Percentiles rank a stretch among this genome's conserved stretches.
Evolutionary conservation across 352 stramenopile species (phyloP).

Genomic region (Globisporangium splendens): DNA sequence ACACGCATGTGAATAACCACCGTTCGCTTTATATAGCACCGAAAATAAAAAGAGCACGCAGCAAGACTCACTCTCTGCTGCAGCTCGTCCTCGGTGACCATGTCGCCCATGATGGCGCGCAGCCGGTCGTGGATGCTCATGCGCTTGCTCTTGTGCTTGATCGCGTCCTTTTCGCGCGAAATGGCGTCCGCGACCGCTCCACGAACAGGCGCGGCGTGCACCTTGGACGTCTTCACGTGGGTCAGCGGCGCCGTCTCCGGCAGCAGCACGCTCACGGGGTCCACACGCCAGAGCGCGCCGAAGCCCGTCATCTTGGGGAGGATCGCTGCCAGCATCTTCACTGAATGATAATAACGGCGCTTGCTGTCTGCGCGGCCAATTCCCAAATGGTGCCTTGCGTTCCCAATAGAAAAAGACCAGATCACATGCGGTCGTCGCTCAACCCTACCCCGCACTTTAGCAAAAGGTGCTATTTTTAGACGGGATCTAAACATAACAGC

Average conservation of each 20-base stretch:
- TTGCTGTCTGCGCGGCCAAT: background rate
- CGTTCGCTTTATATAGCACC: too few species aligned
- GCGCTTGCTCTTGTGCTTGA: conserved; percentile 4
- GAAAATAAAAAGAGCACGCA: background rate
- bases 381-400: background rate
- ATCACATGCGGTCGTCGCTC: background rate
- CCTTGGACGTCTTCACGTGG: conserved; percentile 23
- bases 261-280: conserved; percentile 27
- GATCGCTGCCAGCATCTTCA: conserved; percentile 10
- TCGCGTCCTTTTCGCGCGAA: conserved; percentile 3
- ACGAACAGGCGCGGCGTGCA: conserved; percentile 7
- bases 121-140: conserved; percentile 60
- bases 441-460: too few species aligned
- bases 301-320: conserved; percentile 21
- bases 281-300: conserved; percentile 44
- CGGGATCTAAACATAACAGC: background rate
- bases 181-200: conserved; percentile 8
- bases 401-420: conserved; percentile 9
- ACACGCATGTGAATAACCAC: too few species aligned
- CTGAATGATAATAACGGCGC: too few species aligned
- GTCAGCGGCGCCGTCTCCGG: conserved; percentile 9
- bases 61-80: conserved; percentile 32
- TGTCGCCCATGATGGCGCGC: conserved; percentile 52
- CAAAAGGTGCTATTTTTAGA: too few species aligned
- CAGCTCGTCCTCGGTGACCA: conserved; percentile 62